phyloP scores from a whole-genome alignment of 139 green algal genomes.

The Chlorella sp. region DNA sequence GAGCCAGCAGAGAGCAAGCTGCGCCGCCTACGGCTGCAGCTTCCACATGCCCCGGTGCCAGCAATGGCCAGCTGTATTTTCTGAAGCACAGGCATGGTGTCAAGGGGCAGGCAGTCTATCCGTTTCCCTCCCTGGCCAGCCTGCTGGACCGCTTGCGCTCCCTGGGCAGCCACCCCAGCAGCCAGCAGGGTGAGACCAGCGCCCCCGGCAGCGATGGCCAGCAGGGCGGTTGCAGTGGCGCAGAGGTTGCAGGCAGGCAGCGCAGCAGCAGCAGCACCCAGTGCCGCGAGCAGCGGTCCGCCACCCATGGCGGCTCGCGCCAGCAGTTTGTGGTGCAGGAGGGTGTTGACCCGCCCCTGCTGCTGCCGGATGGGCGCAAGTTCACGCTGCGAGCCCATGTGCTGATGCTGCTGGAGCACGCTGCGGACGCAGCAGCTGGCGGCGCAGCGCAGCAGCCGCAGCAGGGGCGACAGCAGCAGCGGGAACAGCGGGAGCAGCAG shows the following conservation, averaged over 20 bases:
- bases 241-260: too few relatives aligned
- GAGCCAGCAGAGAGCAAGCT: too few relatives aligned
- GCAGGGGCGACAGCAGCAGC: background rate
- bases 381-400: background rate
- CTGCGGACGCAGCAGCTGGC: too few relatives aligned
- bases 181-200: too few relatives aligned
- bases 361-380: background rate
- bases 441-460: too few relatives aligned
- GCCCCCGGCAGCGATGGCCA: too few relatives aligned
- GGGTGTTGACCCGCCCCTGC: background rate
- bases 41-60: background rate
- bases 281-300: background rate
- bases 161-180: too few relatives aligned
- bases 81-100: constrained; percentile 3
- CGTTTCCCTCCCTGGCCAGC: background rate
- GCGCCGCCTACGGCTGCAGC: too few relatives aligned
- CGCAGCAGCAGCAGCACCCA: too few relatives aligned
- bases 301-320: background rate
- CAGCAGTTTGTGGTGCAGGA: background rate
- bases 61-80: background rate
- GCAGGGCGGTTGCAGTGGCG: too few relatives aligned
- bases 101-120: constrained; percentile 1
- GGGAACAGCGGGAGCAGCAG: background rate
- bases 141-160: background rate
- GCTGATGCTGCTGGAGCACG: background rate